Base-by-base conservation (phyloP, 192 early-diverging fungal species). In the Umbelopsis ramanniana region DNA sequence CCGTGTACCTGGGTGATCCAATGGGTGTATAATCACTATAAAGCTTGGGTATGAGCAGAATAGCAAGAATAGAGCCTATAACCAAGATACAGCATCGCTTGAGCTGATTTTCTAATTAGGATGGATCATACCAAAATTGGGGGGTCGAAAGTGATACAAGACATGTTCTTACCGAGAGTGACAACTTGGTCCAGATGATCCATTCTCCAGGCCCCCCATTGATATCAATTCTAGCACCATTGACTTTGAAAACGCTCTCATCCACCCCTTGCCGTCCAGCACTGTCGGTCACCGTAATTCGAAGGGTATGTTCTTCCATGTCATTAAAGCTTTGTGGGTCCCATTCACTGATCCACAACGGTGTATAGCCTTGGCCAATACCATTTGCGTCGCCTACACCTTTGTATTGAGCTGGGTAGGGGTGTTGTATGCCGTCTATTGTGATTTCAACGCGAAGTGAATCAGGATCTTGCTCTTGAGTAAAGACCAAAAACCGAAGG, bases 401-500 rank as follows among this genome's bases (percentile, higher is more conserved):
- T 45, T 74, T 80, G 76, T 84, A 89, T 15, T 54, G 48, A 8
- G 86, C 81, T 1, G 79, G 63, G 2, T 82, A 74, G 33, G 81
- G 68, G 66, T 87, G 87, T 37, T 33, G 29, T 12, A 63, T 38
- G 4, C 85, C 85, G 73, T 93, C 86, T 50, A 93, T 83, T 66
- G 43, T 75, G 17, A 84, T 81, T 33, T 68, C 45, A n/a, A 92
- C 68, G 0, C 69, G 52, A 24, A 89, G 79, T 4, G 79, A 73
- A 26, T 77, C 50, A 2, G 70, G 68, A 0, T 85, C 67, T 12
- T 81, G 74, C 11, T 43, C 21, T 63, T 86, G 83, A 17, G 91
- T 83, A 84, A 89, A 97, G 3, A 93, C 83, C 37, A 97, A 81
- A 37, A 92, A 83, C 24, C 96, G 89, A 60, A 97, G 91, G 60